Percentiles rank a stretch among this genome's conserved stretches.
Conservation (phyloP, 345 rosid genomes). For the Eucalyptus pumila region DNA sequence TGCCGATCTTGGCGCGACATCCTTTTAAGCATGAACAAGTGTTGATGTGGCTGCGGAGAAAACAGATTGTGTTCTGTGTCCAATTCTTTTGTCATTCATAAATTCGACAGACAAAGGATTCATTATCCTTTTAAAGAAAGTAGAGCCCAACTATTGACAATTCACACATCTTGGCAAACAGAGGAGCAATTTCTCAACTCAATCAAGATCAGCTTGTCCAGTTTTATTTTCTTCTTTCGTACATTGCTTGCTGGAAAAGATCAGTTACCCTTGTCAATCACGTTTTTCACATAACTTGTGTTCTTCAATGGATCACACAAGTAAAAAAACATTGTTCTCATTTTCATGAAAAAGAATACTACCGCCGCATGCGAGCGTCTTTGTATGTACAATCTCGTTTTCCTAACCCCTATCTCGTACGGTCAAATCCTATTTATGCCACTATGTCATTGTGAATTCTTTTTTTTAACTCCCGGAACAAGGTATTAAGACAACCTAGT, state of each 20-base stretch:
- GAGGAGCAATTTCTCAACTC: background rate
- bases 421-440: background rate
- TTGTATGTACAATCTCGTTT: rapidly evolving
- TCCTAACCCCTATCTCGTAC: background rate
- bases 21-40: background rate
- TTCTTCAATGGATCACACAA: background rate
- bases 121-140: background rate
- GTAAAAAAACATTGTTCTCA: background rate
- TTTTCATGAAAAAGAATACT: background rate
- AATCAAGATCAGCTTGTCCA: background rate
- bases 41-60: rapidly evolving
- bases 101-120: background rate
- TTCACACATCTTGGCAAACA: background rate
- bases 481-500: background rate
- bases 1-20: background rate
- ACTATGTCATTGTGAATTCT: background rate
- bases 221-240: background rate
- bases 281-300: background rate
- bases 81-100: background rate
- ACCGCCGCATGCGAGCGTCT: rapidly evolving
- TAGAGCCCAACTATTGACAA: background rate
- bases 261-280: background rate
- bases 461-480: background rate
- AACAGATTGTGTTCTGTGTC: background rate
- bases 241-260: background rate